phyloP scores from a whole-genome alignment of 2,329 filamentous ascomycete genomes.

The Talaromyces rugulosus region DNA sequence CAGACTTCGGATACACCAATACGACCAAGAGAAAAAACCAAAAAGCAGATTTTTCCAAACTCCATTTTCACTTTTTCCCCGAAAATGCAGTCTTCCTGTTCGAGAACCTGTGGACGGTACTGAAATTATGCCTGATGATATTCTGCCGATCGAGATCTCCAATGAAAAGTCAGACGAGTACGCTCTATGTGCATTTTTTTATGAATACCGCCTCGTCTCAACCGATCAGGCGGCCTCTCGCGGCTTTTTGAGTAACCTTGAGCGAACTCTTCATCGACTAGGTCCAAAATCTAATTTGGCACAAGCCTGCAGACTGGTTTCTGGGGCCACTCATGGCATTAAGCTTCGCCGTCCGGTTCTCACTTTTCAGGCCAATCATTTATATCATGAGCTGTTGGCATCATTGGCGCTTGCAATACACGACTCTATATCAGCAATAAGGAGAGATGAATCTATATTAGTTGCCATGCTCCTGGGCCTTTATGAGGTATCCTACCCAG shows the following conservation, averaged over 20 bases:
- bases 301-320: neutral
- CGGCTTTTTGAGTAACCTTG: slow-evolving; percentile 1
- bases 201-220: slow-evolving; percentile 1
- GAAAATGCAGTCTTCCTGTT: slow-evolving; percentile 7
- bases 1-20: slow-evolving; percentile 4
- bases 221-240: neutral
- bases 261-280: neutral
- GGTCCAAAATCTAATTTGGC: neutral
- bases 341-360: slow-evolving; percentile 1
- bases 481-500: slow-evolving; percentile 5
- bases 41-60: neutral
- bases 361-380: neutral
- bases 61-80: neutral
- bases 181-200: slow-evolving; percentile 5
- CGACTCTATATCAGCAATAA: neutral
- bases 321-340: neutral
- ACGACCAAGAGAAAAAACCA: neutral
- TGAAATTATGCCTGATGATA: neutral
- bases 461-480: slow-evolving; percentile 8
- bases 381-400: neutral
- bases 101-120: neutral
- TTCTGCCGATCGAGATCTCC: slow-evolving; percentile 2
- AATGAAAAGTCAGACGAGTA: neutral
- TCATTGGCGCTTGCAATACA: slow-evolving; percentile 1
- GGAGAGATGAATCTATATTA: neutral